Evolutionary conservation across 2,329 filamentous ascomycete species (phyloP).

Genomic region (Dryadomyces sulphureus): DNA sequence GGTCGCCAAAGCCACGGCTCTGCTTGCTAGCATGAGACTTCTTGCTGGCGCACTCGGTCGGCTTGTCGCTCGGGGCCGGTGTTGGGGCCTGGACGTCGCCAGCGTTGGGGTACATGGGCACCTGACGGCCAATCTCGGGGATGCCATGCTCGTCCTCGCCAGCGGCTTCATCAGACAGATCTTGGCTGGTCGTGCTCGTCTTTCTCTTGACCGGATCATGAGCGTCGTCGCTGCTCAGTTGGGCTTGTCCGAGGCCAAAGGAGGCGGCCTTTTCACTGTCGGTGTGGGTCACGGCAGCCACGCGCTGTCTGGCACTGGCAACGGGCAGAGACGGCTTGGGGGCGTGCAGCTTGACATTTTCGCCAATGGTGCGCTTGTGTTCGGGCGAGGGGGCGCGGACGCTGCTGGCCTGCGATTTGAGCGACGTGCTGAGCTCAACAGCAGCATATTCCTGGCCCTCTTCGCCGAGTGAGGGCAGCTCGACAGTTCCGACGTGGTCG

Average conservation of each 20-base stretch:
- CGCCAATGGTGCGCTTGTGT: slow-evolving; percentile 63
- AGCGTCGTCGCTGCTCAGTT: slow-evolving; percentile 35
- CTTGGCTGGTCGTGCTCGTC: slow-evolving; percentile 37
- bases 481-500: slow-evolving; percentile 59
- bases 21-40: slow-evolving; percentile 54
- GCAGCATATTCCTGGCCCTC: slow-evolving; percentile 80
- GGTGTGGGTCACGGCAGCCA: slow-evolving; percentile 74
- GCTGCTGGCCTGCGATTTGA: slow-evolving; percentile 21
- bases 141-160: slow-evolving; percentile 80
- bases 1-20: slow-evolving; percentile 54
- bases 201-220: slow-evolving; percentile 46
- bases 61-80: slow-evolving; percentile 41
- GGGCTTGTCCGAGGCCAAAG: slow-evolving; percentile 68
- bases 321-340: slow-evolving; percentile 76
- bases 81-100: slow-evolving; percentile 95
- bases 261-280: slow-evolving; percentile 77
- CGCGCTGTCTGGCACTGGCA: slow-evolving; percentile 67
- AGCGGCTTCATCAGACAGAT: slow-evolving; percentile 30
- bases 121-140: slow-evolving; percentile 79
- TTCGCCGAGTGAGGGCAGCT: slow-evolving; percentile 72
- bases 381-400: slow-evolving; percentile 36
- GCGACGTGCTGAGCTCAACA: slow-evolving; percentile 23
- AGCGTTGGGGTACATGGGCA: slow-evolving; percentile 84
- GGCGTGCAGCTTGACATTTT: slow-evolving; percentile 74
- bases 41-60: slow-evolving; percentile 19